phyloP scores from a whole-genome alignment of 805 yeast species.

The Metschnikowia proteae region DNA sequence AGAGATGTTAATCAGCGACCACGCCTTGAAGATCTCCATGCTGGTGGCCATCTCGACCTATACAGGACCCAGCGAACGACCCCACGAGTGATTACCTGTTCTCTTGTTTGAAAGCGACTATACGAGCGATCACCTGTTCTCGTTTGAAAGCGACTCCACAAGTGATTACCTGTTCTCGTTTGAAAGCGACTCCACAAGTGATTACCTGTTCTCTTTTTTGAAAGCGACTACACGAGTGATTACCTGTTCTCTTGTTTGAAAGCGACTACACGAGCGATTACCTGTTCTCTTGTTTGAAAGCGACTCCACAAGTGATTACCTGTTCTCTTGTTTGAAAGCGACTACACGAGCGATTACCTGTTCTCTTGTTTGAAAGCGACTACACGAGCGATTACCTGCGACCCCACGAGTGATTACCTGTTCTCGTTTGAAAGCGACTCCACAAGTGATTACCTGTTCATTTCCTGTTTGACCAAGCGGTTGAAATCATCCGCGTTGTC shows the following conservation, averaged over 20 bases:
- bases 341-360: not conserved
- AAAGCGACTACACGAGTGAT: not conserved
- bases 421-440: not conserved
- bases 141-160: too few relatives aligned
- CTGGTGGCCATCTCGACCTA: constrained; percentile 18
- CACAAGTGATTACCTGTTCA: constrained; percentile 26
- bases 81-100: not conserved
- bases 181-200: too few relatives aligned
- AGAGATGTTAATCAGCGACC: constrained; percentile 53
- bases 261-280: constrained; percentile 8
- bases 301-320: not conserved
- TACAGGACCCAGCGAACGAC: constrained; percentile 20
- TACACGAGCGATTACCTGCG: too few relatives aligned
- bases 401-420: too few relatives aligned
- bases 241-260: constrained; percentile 44
- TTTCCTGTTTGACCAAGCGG: constrained; percentile 45
- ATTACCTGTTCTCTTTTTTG: constrained; percentile 45
- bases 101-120: too few relatives aligned
- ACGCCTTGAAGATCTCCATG: constrained; percentile 45
- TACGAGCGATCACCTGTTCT: too few relatives aligned
- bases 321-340: not conserved
- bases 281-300: not conserved
- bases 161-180: too few relatives aligned
- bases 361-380: too few relatives aligned
- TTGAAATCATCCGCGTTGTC: constrained; percentile 61